Evolutionary conservation across 2,329 filamentous ascomycete genomes (phyloP), one percentile per base, ranked within the genome.

Genomic region (Byssoonygena ceratinophila): DNA sequence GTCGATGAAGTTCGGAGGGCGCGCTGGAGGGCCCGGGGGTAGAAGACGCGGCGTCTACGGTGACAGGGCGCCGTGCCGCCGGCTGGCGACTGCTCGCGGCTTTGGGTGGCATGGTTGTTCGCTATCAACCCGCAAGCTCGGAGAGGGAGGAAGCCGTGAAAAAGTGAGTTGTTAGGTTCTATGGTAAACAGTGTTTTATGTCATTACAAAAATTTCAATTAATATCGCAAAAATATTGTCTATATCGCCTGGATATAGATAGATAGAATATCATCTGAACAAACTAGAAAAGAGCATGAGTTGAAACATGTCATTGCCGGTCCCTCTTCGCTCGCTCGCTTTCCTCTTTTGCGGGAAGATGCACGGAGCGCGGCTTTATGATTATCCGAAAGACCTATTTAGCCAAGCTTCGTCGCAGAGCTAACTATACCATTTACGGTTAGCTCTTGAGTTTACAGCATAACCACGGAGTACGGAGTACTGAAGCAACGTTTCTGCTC

Each of bases 21-120:
- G 41, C 23, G 20, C 27, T 36, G 2, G 52, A 41, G 6, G 52
- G 39, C 7, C 25, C 49, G 39, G 55, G 52, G 4, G 52, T 48
- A 9, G 54, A 25, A 14, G 47, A 48, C 12, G 51, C 43, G 16
- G 45, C 22, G 5, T 56, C 48, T 52, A 31, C 23, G 22, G 27
- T 32, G 16, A 20, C 25, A 22, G 46, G 46, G 16, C 50, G 54
- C 12, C 40, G 44, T 31, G 36, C 18, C 6, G 40, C 54, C 18
- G 51, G 32, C 8, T 52, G 25, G 34, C 51, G 46, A 48, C 46
- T 41, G 32, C 25, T 51, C 34, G 48, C 44, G 50, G 51, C 39
- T 23, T 55, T 55, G 22, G 54, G 54, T 20, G 54, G 51, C 54
- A 55, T 55, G 32, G 20, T 47, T 41, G 1, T 14, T 23, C 7